Base-by-base conservation (phyloP, 257 asterid genomes). In the Leonotis leonurus region DNA sequence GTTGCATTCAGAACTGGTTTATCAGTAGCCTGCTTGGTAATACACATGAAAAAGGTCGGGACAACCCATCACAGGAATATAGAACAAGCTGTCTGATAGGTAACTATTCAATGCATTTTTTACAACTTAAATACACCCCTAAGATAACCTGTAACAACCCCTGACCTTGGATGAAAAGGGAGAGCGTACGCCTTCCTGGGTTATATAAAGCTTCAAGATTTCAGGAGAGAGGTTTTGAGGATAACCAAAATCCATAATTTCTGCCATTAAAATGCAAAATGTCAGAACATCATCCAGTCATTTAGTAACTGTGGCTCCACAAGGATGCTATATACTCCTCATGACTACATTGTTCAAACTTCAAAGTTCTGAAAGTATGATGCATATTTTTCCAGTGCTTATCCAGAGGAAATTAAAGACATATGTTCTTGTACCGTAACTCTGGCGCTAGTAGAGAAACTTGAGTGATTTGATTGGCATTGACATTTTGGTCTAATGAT, bases 161-260 rank as follows among this genome's bases (percentile, higher is more conserved):
- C 90, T 72, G 62, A 89, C 99, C 95, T 93, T 93, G 22, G 99
- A 93, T 4, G 94, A 93, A 79, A 93, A 93, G 46, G 99, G 99
- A 41, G 99, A 93, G 48, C 99, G 94, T 20, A 93, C 94, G 58
- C 99, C 99, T 87, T 93, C 99, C 72, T 93, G 99, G 52, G 99
- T 93, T 46, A 93, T 93, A 78, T 93, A 93, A 72, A 93, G 99
- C 91, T 93, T 93, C 83, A 93, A 76, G 64, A 93, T 93, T 79
- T 93, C 99, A 10, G 99, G 96, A 5, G 99, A 93, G 65, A 93
- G 95, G 72, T 93, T 93, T 78, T 93, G 99, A 21, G 99, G 99
- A 76, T 93, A 93, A 67, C 99, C 99, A 65, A 93, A 93, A 73
- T 93, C 99, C 99, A 93, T 87, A 52, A 93, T 93, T 68, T 93